Evolutionary conservation across 2,329 filamentous ascomycete genomes (phyloP), one percentile per base, ranked within the genome.

Genomic region (Aspergillus sp.): DNA sequence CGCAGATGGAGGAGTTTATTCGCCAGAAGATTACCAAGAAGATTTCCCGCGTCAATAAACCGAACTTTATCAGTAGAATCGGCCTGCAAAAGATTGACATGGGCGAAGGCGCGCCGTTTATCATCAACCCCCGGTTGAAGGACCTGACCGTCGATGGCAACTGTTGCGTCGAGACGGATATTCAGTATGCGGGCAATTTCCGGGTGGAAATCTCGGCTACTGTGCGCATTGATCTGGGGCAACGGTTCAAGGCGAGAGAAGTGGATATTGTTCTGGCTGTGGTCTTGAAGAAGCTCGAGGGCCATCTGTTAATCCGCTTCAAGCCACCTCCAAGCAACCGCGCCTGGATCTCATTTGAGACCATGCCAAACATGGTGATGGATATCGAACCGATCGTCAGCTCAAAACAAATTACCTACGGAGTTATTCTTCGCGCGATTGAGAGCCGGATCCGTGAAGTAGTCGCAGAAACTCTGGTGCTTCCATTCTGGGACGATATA

Each of bases 311-410:
- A 26, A 79, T 96, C 64, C 88, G 90, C 64, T 86, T 97, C 70
- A 99, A 99, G 70, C 90, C 94, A 6, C 90, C 93, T 14, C 94
- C 94, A 0, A 96, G 91, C 71, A 99, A 99, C 69, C 84, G 94
- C 38, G 71, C 96, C n/a, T 99, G 94, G 94, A 84, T 97, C 60
- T 87, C 91, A 1, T 99, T 99, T 66, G 89, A 95, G 67, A 85
- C 85, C n/a, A 89, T 91, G 80, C 94, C 94, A 16, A 92, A 93
- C 66, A 88, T 99, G 76, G 91, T 95, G 56, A 86, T 96, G 79
- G 84, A 84, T n/a, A 90, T 97, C 41, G 91, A 97, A 68, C 94
- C 94, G 3, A 92, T 99, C 60, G 91, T 99, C 47, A 96, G 92
- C 74, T 88, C 91, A 13, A 85, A 93, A 52, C 93, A 97, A 68